Base-by-base conservation (phyloP, 345 rosid species). In the Cardamine resedifolia region DNA sequence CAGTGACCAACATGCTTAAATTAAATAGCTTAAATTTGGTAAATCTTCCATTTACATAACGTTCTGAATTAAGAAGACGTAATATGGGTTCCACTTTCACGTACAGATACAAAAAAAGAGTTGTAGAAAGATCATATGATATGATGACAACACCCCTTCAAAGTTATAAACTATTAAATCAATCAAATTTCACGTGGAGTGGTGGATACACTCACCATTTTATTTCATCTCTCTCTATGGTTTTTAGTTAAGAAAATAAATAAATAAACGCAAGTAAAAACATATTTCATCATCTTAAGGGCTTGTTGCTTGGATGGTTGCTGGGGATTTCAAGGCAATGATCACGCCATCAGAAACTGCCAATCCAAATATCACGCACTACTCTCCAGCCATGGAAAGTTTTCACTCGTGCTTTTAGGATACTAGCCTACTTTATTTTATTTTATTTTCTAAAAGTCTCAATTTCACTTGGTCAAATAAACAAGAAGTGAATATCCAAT, bases 161-260 rank as follows among this genome's bases (percentile, higher is more conserved):
- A 66, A 34, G 34, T 9, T 9, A 18, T 51, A 57, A 47, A 33
- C 2, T 12, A 45, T 45, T 3, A 23, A 20, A 2, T 48, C 21
- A 20, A 33, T 48, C 9, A 27, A 58, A 2, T 26, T 38, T 74
- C 60, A 58, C 72, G 72, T 74, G 77, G 66, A n/a, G 44, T 65
- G 78, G 78, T 74, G 61, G 78, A 66, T 74, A 74, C 23, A 74
- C 79, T 75, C 70, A 75, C 79, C 79, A 68, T 61, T 61, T n/a
- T 1, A 20, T 43, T 48, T 64, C 63, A 33, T 56, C 57, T 15
- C 41, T 21, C 63, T 63, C 18, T 39, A 14, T 64, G n/a, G n/a
- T 8, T 24, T 18, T 16, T 1, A 9, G 2, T 34, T 14, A 33
- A 16, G 12, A 20, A 26, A 51, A 20, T 23, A 52, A 28, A 52